phyloP scores from a whole-genome alignment of 306 rosid genomes.

The Prinsepia uniflora region DNA sequence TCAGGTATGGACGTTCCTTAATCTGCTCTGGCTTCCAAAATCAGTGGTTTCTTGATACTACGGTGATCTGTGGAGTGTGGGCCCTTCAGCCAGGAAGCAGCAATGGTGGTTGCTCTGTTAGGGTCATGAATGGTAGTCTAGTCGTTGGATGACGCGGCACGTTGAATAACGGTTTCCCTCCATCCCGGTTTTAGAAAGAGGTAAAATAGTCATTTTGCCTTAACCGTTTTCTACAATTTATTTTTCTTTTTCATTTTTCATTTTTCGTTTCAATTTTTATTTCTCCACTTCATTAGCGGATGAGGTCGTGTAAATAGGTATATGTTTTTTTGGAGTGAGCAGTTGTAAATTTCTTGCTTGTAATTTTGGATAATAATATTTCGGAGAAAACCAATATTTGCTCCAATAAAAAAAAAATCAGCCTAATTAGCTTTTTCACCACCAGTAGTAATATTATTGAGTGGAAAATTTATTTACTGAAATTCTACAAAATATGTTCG shows the following conservation, averaged over 20 bases:
- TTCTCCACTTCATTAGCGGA: background rate
- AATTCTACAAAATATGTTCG: no score
- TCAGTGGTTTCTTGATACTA: conserved; percentile 12
- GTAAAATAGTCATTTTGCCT: conserved; percentile 16
- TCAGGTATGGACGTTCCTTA: conserved; percentile 28
- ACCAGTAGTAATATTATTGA: no score
- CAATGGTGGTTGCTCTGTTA: background rate
- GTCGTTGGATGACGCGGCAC: conserved; percentile 53
- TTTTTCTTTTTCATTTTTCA: background rate
- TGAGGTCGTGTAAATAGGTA: conserved; percentile 37
- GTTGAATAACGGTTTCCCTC: conserved; percentile 47
- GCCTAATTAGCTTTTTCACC: no score
- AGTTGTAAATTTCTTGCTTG: conserved; percentile 28
- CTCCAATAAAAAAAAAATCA: no score
- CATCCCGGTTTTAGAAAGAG: conserved; percentile 17
- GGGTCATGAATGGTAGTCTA: conserved; percentile 30
- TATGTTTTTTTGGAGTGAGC: conserved; percentile 14
- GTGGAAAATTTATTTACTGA: no score
- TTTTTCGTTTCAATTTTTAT: background rate
- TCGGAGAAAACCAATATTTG: background rate
- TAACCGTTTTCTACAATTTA: background rate
- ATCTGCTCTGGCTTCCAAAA: background rate
- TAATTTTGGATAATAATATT: conserved; percentile 14
- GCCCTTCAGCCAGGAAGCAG: background rate
- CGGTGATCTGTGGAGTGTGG: conserved; percentile 25